Conservation (phyloP, 805 yeast genomes). For the Clavispora vitiphila region DNA sequence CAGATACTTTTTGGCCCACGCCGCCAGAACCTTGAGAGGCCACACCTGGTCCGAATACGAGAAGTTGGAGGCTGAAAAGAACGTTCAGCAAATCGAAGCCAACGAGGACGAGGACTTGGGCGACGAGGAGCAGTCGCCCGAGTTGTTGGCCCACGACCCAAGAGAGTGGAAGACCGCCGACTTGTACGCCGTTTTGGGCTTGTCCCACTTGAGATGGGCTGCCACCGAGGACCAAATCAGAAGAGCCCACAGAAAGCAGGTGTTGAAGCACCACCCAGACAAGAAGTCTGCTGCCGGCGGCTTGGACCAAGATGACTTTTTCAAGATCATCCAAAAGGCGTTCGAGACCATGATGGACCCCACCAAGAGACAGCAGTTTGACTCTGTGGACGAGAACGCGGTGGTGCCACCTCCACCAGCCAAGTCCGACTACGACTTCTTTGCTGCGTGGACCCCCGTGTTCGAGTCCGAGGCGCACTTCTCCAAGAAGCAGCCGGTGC, state of each 20-base stretch:
- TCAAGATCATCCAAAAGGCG: slow-evolving; percentile 97
- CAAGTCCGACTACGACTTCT: slow-evolving; percentile 72
- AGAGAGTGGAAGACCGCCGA: slow-evolving; percentile 98
- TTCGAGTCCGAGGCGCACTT: slow-evolving; percentile 89
- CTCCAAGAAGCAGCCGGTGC: slow-evolving; percentile 88
- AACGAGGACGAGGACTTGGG: slow-evolving; percentile 58
- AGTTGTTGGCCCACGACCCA: slow-evolving; percentile 83
- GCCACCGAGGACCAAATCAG: slow-evolving; percentile 93
- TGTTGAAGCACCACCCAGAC: slow-evolving; percentile 96
- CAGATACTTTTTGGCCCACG: slow-evolving; percentile 91
- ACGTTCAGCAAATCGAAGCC: slow-evolving; percentile 68
- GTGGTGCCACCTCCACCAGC: slow-evolving; percentile 75
- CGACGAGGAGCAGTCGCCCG: slow-evolving; percentile 67
- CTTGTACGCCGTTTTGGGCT: slow-evolving; percentile 92
- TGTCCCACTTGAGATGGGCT: slow-evolving; percentile 81
- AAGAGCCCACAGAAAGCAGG: slow-evolving; percentile 95
- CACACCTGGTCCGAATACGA: slow-evolving; percentile 99
- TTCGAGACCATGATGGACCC: slow-evolving; percentile 86
- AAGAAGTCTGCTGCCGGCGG: slow-evolving; percentile 91
- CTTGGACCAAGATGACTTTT: slow-evolving; percentile 90
- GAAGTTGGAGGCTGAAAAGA: slow-evolving; percentile 84
- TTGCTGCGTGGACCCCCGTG: slow-evolving; percentile 87
- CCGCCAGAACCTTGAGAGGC: slow-evolving; percentile 90
- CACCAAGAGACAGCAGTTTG: slow-evolving; percentile 84
- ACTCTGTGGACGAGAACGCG: slow-evolving; percentile 89